Percentiles rank a stretch among this genome's conserved stretches.
phyloP scores from a whole-genome alignment of 768 basidiomycete species.

The Arthromyces matolae region DNA sequence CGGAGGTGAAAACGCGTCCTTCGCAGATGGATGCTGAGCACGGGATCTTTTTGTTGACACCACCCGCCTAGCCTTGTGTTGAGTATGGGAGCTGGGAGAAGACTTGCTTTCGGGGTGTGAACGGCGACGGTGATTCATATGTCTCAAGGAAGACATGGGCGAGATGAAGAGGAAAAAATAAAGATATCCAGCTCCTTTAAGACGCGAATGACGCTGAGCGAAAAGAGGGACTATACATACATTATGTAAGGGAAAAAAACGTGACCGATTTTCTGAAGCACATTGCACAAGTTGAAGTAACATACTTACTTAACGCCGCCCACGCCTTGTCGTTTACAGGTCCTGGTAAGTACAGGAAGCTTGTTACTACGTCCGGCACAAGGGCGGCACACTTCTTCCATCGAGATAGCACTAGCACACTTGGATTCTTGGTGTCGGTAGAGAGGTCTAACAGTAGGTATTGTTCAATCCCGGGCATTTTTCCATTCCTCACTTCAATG shows the following conservation, averaged over 20 bases:
- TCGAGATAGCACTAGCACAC: no score
- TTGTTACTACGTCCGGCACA: no score
- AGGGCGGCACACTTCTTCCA: no score
- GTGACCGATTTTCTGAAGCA: no score
- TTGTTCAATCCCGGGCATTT: no score
- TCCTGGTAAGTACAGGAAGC: no score
- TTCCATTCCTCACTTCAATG: no score
- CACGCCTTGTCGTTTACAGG: no score
- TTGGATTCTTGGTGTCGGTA: no score
- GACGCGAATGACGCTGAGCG: not conserved
- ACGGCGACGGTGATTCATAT: slow-evolving; percentile 41
- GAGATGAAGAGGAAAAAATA: not conserved
- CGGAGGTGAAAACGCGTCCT: slow-evolving; percentile 28
- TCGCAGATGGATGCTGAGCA: slow-evolving; percentile 34
- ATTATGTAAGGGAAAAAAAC: slow-evolving; percentile 14
- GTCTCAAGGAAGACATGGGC: slow-evolving; percentile 32
- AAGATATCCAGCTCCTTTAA: not conserved
- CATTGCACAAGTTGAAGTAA: no score
- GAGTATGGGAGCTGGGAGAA: slow-evolving; percentile 32
- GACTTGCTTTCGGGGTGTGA: slow-evolving; percentile 50
- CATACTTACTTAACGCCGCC: no score
- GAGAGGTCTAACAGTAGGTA: no score
- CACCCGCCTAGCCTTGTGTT: slow-evolving; percentile 35
- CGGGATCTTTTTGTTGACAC: slow-evolving; percentile 50
- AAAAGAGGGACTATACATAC: slow-evolving; percentile 1